phyloP scores from a whole-genome alignment of 176 grass and related monocot species.

The Tillandsia fasciculata region DNA sequence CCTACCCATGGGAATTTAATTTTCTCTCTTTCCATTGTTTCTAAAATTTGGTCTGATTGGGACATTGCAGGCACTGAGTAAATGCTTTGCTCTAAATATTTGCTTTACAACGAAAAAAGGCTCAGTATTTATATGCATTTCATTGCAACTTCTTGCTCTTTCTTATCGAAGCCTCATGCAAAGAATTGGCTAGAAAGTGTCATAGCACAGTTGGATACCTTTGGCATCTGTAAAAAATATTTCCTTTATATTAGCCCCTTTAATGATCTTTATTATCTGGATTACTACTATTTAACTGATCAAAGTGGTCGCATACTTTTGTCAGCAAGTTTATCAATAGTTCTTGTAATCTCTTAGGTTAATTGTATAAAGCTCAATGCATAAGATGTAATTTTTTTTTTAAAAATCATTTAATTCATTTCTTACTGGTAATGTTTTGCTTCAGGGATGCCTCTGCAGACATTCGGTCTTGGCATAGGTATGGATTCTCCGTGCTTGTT shows the following conservation, averaged over 20 bases:
- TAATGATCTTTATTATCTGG: neutral
- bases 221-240: neutral
- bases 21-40: no score
- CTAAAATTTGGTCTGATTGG: no score
- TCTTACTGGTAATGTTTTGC: slow-evolving; percentile 26
- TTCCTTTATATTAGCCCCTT: neutral
- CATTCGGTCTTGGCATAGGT: slow-evolving; percentile 84
- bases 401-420: neutral
- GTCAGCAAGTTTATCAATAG: neutral
- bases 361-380: neutral
- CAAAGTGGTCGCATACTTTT: no score
- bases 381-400: neutral
- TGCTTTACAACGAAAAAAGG: neutral
- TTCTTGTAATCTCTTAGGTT: neutral
- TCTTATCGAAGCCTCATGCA: neutral
- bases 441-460: slow-evolving; percentile 78
- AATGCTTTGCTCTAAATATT: neutral
- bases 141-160: neutral
- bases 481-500: slow-evolving; percentile 7
- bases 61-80: neutral
- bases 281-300: neutral
- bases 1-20: no score
- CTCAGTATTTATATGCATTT: neutral
- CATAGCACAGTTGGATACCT: neutral
- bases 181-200: neutral